Base-by-base conservation (phyloP, 345 rosid species). In the Chamaenerion angustifolium region DNA sequence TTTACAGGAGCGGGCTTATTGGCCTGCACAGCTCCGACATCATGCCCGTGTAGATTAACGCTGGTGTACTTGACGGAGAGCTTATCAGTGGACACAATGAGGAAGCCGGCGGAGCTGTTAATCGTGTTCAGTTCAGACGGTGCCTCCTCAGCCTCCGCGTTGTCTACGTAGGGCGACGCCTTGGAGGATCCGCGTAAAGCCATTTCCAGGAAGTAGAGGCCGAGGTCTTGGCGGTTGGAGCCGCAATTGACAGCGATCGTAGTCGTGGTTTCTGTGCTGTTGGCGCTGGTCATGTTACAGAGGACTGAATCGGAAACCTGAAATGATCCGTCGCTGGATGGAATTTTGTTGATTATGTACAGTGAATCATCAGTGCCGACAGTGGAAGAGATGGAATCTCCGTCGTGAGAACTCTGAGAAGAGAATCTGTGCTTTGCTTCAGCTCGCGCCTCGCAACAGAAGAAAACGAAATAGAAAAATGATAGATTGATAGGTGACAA, bases 61-160 rank as follows among this genome's bases (percentile, higher is more conserved):
- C 42, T 65, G 10, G 85, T 66, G 66, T 92, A 87, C 70, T 82
- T 92, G 16, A 87, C 71, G 16, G 88, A 72, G 41, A 87, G 76
- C 71, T 92, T 87, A 56, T 87, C 95, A 11, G 81, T 76, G 52
- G 90, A 71, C 48, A 92, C 87, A 21, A 82, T 70, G 46, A 78
- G 69, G 60, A 87, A 92, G 43, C 96, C 95, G 49, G 87, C 90
- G 10, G 95, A 82, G 65, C 90, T 74, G 64, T 87, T 92, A 56
- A 78, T 64, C 27, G 96, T 80, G 72, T 87, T 92, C 16, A 92
- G 81, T 72, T 87, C 95, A 55, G 81, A 79, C 10, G 95, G 98
- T 14, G 56, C 67, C 49, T 76, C 90, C 63, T 85, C 95, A 0
- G 53, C 76, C 53, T 74, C 79, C 8, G 75, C 76, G 40, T 54